Conservation (phyloP, 78 protist genomes). For the Dictyostelium capitatum region DNA sequence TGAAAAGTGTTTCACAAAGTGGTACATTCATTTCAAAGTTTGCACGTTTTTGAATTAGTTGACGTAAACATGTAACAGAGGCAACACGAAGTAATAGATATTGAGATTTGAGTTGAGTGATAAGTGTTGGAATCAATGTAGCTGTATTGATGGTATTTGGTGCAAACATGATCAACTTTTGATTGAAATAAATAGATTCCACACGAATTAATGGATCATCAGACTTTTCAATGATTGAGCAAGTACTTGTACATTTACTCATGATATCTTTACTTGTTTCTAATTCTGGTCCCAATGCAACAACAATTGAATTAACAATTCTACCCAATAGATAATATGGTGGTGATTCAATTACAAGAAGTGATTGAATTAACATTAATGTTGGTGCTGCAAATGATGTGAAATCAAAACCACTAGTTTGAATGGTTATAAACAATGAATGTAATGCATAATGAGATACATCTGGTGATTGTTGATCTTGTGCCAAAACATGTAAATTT, state of each 20-base stretch:
- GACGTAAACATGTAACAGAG: slow-evolving; percentile 74
- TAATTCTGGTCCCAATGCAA: slow-evolving; percentile 73
- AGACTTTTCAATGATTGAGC: slow-evolving; percentile 33
- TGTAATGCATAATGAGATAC: slow-evolving; percentile 59
- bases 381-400: slow-evolving; percentile 68
- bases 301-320: slow-evolving; percentile 66
- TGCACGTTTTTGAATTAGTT: slow-evolving; percentile 61
- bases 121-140: slow-evolving; percentile 11
- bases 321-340: slow-evolving; percentile 73
- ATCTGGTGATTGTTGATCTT: slow-evolving; percentile 36
- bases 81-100: slow-evolving; percentile 60
- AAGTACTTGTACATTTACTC: slow-evolving; percentile 32
- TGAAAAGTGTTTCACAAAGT: slow-evolving; percentile 50
- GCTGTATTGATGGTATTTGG: slow-evolving; percentile 36
- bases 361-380: slow-evolving; percentile 39
- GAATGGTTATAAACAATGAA: slow-evolving; percentile 52
- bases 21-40: slow-evolving; percentile 34
- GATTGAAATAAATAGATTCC: slow-evolving; percentile 58
- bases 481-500: slow-evolving; percentile 66
- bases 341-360: slow-evolving; percentile 42
- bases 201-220: slow-evolving; percentile 11
- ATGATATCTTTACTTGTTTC: slow-evolving; percentile 26
- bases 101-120: slow-evolving; percentile 44
- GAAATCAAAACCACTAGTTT: slow-evolving; percentile 56
- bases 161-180: slow-evolving; percentile 74